A percentile compares a stretch with the other conserved stretches of the same genome.
phyloP scores from a whole-genome alignment of 805 yeast genomes.

The Wickerhamomyces mucosus region DNA sequence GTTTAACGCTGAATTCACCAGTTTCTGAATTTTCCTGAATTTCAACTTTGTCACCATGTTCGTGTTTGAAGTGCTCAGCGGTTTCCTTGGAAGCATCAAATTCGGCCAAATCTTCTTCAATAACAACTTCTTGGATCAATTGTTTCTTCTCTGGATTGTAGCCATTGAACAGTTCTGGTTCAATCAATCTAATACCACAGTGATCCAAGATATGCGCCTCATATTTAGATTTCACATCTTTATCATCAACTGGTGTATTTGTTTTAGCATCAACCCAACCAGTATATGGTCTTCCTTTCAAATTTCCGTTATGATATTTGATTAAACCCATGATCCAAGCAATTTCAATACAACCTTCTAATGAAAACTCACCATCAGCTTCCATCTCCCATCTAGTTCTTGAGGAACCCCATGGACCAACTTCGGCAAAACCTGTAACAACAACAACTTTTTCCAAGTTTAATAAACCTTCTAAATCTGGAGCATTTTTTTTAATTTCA shows the following conservation, averaged over 20 bases:
- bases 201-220: conserved; percentile 85
- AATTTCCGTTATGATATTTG: conserved; percentile 86
- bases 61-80: conserved; percentile 87
- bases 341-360: conserved; percentile 98
- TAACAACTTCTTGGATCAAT: conserved; percentile 88
- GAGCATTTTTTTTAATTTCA: conserved; percentile 57
- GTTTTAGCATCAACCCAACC: conserved; percentile 98
- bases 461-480: conserved; percentile 80
- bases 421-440: conserved; percentile 97
- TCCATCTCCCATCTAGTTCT: conserved; percentile 99
- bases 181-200: conserved; percentile 93
- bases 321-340: conserved; percentile 99
- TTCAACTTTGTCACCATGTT: conserved; percentile 92
- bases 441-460: conserved; percentile 90
- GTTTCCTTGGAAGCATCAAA: conserved; percentile 93
- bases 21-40: conserved; percentile 79
- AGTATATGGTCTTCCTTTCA: conserved; percentile 83
- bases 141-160: conserved; percentile 93
- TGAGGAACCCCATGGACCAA: conserved; percentile 99
- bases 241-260: conserved; percentile 86
- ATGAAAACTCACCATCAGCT: conserved; percentile 84
- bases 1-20: conserved; percentile 85
- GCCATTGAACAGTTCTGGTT: conserved; percentile 89
- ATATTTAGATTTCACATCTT: conserved; percentile 84
- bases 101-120: conserved; percentile 94